Evolutionary conservation across 371 early-diverging fungal species (phyloP), one percentile per base, ranked within the genome.

Genomic region (Nematocida sp.): DNA sequence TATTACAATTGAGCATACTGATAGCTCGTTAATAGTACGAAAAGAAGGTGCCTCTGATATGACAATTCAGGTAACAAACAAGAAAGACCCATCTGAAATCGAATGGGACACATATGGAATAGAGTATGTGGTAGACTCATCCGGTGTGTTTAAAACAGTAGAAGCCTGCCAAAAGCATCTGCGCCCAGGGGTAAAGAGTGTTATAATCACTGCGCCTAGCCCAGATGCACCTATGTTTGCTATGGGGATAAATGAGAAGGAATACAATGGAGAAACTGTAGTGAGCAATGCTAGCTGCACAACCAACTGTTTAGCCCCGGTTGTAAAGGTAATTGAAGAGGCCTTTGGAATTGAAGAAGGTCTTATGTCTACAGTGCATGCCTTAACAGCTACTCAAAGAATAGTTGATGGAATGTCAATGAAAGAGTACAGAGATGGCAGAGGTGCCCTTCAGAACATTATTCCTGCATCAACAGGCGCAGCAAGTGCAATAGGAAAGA

Each of bases 211-310:
- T 72, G 97, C 97, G 60, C 99, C 99, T 73, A 94, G 94, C 78
- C 89, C 89, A 60, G 91, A 92, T 86, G 90, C 90, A 27, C 90
- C 91, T 55, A 92, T 90, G 91, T 91, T 88, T 86, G 91, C 91
- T 64, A 87, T 87, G 80, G 92, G 91, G 25, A 97, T 98, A 89
- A 98, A 98, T 91, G 89, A 92, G 71, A 92, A 92, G 47, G 89
- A 90, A 83, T 96, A 95, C 91, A 89, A 92, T 76, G 90, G 89
- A 78, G 90, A 92, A 87, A 89, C 90, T 64, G 90, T 97, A 84
- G 90, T 98, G 82, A 94, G 95, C 83, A 98, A 97, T 90, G 98
- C 99, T 64, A 95, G 95, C 64, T 98, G 99, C 92, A 98, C 99
- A 83, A 98, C 99, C 87, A 96, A 97, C 92, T 97, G 99, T 89